Conservation (phyloP, 2,329 filamentous ascomycete genomes). For the Pestalotiopsis sp. region DNA sequence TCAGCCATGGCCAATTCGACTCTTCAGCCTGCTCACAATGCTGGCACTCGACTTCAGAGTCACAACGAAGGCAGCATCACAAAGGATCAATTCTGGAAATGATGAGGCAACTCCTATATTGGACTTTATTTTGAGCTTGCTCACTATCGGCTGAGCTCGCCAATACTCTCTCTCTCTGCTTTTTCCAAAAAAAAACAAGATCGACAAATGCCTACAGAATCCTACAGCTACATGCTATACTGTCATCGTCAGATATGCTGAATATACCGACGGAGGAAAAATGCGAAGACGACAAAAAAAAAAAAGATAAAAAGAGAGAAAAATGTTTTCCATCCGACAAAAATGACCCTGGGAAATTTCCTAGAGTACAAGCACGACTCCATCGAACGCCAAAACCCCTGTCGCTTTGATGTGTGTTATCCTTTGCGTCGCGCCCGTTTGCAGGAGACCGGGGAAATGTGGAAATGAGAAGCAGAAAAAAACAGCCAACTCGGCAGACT, state of each 20-base stretch:
- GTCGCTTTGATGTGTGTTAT: constrained; percentile 6
- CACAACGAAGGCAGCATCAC: neutral
- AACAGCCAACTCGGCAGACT: neutral
- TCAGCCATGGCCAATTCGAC: too few species aligned
- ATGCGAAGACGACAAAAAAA: neutral
- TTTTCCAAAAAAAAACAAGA: neutral
- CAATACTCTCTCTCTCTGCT: neutral
- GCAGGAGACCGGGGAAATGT: neutral
- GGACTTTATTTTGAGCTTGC: neutral
- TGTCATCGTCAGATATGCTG: constrained; percentile 5
- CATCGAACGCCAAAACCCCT: constrained; percentile 6
- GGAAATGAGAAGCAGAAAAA: neutral
- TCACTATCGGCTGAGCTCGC: neutral
- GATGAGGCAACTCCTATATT: neutral
- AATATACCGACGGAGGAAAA: neutral
- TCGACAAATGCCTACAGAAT: neutral
- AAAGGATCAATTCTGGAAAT: neutral
- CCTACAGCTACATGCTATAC: neutral
- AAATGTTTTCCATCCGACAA: neutral
- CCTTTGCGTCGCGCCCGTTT: neutral
- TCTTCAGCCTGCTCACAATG: too few species aligned
- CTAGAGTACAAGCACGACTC: neutral
- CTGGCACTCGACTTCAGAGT: too few species aligned
- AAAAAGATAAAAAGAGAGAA: neutral
- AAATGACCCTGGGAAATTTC: neutral